Percentiles rank a stretch among this genome's conserved stretches.
phyloP scores from a whole-genome alignment of 176 grass and related monocot genomes.

The Sorghum bicolor region DNA sequence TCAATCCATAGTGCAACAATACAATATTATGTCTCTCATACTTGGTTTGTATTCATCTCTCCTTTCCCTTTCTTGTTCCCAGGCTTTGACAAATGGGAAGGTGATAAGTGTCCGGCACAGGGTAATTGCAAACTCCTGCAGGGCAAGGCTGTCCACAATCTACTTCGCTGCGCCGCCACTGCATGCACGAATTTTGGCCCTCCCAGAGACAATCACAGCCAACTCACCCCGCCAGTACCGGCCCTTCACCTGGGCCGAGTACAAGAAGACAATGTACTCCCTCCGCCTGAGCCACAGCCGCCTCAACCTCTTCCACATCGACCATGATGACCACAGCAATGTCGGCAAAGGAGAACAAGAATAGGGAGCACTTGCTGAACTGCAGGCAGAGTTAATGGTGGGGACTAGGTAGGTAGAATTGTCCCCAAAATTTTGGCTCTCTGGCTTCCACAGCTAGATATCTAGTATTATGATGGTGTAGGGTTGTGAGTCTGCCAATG shows the following conservation, averaged over 20 bases:
- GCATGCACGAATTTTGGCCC: constrained; percentile 52
- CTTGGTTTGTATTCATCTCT: constrained; percentile 2
- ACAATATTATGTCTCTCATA: not conserved
- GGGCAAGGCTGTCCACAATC: constrained; percentile 76
- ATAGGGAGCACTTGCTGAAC: constrained; percentile 19
- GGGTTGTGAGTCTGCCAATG: constrained; percentile 2
- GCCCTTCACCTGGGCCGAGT: constrained; percentile 92
- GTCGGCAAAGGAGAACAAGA: constrained; percentile 19
- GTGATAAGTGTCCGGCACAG: constrained; percentile 78
- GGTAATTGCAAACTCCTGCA: constrained; percentile 70
- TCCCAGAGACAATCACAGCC: constrained; percentile 59
- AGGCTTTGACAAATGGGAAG: constrained; percentile 94
- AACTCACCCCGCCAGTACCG: constrained; percentile 38
- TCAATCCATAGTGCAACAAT: not conserved
- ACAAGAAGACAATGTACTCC: constrained; percentile 93
- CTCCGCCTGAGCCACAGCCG: constrained; percentile 82
- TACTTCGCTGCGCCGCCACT: constrained; percentile 79
- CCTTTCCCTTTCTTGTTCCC: not conserved
- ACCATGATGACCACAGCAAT: not conserved
- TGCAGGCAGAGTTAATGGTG: constrained; percentile 22
- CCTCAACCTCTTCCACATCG: constrained; percentile 65
- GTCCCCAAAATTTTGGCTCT: constrained; percentile 62
- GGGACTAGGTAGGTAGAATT: constrained; percentile 33
- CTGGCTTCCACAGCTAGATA: constrained; percentile 21
- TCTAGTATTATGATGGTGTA: constrained; percentile 19